phyloP scores from a whole-genome alignment of 176 grass and related monocot genomes.

The Leersia perrieri region DNA sequence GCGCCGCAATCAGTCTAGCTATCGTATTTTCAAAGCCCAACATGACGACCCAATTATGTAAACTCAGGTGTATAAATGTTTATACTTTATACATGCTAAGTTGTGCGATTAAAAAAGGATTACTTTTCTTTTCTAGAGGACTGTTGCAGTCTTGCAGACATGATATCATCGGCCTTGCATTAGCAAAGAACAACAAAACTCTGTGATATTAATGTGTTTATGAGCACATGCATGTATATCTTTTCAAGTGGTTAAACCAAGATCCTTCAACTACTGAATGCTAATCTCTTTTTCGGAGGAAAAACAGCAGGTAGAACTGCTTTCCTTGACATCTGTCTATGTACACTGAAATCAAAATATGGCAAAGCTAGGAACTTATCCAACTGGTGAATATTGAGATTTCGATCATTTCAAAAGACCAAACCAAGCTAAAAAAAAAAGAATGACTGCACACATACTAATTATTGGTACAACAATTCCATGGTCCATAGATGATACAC shows the following conservation, averaged over 20 bases:
- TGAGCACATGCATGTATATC: no score
- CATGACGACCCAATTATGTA: not conserved
- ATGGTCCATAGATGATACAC: not conserved
- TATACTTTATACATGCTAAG: not conserved
- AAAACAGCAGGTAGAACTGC: not conserved
- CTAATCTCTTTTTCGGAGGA: not conserved
- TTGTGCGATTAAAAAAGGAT: not conserved
- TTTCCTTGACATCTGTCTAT: not conserved
- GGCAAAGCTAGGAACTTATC: constrained; percentile 14
- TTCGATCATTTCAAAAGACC: not conserved
- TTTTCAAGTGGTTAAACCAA: not conserved
- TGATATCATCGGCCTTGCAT: not conserved
- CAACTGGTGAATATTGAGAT: constrained; percentile 4
- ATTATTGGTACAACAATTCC: no score
- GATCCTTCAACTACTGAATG: not conserved
- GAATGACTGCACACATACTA: no score
- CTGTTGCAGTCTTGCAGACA: not conserved
- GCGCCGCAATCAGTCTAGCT: not conserved
- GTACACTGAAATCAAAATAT: constrained; percentile 22
- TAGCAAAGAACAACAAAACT: not conserved
- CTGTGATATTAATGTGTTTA: no score
- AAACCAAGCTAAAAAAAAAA: not conserved
- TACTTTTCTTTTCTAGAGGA: not conserved
- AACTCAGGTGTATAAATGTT: not conserved
- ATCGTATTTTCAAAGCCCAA: not conserved